A percentile compares a stretch with the other conserved stretches of the same genome.
These are phyloP conservation scores for Breviolum minutum DNA, from an alignment of 73 alveolate species.

Conservation along the genomic window DNA sequence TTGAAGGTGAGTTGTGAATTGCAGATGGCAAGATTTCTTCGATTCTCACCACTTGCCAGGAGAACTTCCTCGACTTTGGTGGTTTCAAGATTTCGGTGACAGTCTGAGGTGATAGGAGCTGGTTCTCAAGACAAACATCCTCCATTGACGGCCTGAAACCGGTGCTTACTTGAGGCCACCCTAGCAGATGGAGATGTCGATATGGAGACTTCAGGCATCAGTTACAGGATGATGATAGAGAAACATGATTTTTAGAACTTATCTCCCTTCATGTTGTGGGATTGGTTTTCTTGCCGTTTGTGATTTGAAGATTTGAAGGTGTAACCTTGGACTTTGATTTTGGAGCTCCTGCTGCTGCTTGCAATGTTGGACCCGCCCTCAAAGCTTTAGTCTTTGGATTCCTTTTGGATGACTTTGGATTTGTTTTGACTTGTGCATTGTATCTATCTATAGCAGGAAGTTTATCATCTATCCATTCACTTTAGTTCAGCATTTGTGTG, in stretches of 20 bases:
- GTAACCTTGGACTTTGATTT: slow-evolving; percentile 68
- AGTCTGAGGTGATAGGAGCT: background rate
- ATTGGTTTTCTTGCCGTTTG: background rate
- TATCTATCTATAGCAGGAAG: no score
- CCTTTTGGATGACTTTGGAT: no score
- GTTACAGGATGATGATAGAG: background rate
- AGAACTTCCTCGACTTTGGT: slow-evolving; percentile 60
- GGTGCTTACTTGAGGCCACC: background rate
- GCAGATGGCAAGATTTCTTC: background rate
- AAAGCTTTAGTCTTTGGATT: background rate
- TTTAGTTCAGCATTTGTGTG: no score
- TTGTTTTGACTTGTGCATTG: no score
- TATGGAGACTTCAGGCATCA: background rate
- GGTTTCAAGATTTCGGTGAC: slow-evolving; percentile 60
- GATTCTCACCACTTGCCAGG: slow-evolving; percentile 11
- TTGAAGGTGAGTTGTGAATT: background rate
- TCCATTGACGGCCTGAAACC: background rate
- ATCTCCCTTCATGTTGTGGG: background rate
- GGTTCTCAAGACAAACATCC: background rate
- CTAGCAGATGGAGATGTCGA: background rate
- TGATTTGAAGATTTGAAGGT: background rate
- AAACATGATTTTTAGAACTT: background rate
- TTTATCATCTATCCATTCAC: no score
- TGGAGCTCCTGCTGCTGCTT: slow-evolving; percentile 89
- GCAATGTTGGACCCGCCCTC: slow-evolving; percentile 74